A percentile compares a stretch with the other conserved stretches of the same genome.
Evolutionary conservation across 768 basidiomycete genomes (phyloP).

Genomic region (Russula griseocarnosa): DNA sequence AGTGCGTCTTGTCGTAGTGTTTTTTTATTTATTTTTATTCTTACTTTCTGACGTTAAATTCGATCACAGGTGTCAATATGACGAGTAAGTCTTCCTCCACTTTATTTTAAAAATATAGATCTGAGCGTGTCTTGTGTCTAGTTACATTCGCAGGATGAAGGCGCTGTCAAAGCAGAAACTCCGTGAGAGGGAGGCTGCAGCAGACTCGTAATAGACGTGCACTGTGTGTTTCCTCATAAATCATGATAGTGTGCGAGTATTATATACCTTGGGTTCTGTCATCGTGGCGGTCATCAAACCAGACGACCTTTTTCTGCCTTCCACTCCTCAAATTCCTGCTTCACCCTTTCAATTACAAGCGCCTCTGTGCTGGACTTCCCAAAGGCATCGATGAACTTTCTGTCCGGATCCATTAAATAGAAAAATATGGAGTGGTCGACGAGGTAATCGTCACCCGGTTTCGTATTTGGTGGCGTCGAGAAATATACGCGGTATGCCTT

Average conservation of each 20-base stretch:
- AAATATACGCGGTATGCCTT: conserved; percentile 98
- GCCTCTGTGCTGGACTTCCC: conserved; percentile 73
- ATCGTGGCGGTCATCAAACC: conserved; percentile 28
- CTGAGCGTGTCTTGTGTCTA: conserved; percentile 34
- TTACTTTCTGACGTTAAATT: not conserved
- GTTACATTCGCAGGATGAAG: conserved; percentile 88
- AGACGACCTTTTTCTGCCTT: conserved; percentile 37
- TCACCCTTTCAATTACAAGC: conserved; percentile 61
- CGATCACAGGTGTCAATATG: conserved; percentile 77
- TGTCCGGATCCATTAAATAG: conserved; percentile 95
- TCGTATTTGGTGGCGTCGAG: conserved; percentile 86
- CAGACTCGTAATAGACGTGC: conserved; percentile 30
- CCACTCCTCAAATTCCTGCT: conserved; percentile 47
- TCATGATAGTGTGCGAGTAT: not conserved
- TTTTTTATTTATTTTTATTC: not conserved
- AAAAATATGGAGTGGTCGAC: conserved; percentile 97
- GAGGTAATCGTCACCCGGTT: conserved; percentile 88
- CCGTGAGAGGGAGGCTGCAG: conserved; percentile 39
- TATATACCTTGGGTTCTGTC: not conserved
- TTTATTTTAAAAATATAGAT: conserved; percentile 10
- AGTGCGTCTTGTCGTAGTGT: conserved; percentile 45
- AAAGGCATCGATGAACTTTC: conserved; percentile 94
- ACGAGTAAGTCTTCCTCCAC: conserved; percentile 55
- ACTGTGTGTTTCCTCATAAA: not conserved
- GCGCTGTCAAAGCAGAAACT: conserved; percentile 68